Evolutionary conservation across 192 early-diverging fungal species (phyloP).

Genomic region (Chytriomyces sp.): DNA sequence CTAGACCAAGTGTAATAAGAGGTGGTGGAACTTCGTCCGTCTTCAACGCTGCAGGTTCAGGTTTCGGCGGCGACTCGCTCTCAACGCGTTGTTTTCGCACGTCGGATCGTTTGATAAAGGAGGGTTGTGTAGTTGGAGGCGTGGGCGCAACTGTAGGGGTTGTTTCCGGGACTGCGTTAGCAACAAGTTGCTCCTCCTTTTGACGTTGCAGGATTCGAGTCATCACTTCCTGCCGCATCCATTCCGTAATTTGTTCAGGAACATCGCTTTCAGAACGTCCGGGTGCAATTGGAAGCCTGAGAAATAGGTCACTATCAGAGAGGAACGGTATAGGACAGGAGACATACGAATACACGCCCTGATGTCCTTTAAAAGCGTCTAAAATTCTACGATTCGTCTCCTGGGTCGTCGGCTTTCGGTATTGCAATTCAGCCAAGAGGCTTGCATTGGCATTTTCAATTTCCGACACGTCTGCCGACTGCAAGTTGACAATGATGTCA

Average conservation of each 20-base stretch:
- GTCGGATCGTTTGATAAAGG: background rate
- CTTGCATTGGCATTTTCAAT: background rate
- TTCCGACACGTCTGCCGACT: constrained; percentile 15
- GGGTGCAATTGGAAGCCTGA: background rate
- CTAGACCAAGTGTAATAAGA: background rate
- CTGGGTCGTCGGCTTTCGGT: background rate
- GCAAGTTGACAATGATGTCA: background rate
- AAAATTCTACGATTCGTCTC: background rate
- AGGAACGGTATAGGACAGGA: too few species aligned
- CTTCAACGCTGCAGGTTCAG: background rate
- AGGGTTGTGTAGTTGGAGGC: background rate
- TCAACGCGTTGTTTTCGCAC: background rate
- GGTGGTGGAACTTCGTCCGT: background rate
- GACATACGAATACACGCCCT: background rate
- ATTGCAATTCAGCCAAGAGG: background rate
- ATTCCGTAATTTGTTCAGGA: constrained; percentile 14
- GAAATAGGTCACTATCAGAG: background rate
- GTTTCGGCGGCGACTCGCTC: background rate
- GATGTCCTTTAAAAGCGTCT: constrained; percentile 9
- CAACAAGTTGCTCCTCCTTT: background rate
- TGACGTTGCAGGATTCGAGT: constrained; percentile 5
- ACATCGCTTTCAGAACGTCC: background rate
- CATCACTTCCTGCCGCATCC: constrained; percentile 23
- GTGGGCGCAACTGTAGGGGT: background rate
- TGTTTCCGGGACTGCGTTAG: background rate